Evolutionary conservation across 768 basidiomycete species (phyloP).

Genomic region (Lactarius akahatsu): DNA sequence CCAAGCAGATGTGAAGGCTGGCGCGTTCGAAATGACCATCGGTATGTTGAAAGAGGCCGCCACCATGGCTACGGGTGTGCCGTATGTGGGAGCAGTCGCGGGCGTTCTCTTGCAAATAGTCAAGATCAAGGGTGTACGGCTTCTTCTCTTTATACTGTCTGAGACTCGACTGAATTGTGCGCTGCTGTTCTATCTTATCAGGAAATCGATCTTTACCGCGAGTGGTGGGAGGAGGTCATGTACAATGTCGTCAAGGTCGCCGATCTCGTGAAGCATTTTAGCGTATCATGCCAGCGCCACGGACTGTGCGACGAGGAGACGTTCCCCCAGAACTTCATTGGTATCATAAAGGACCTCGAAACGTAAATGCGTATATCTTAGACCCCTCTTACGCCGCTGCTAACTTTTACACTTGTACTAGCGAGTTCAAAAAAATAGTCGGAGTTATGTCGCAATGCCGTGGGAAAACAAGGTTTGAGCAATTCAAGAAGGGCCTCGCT

Average conservation of each 20-base stretch:
- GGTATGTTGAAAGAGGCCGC: slow-evolving; percentile 15
- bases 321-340: slow-evolving; percentile 17
- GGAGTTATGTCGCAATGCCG: slow-evolving; percentile 16
- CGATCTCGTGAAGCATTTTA: slow-evolving; percentile 15
- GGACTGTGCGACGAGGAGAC: slow-evolving; percentile 11
- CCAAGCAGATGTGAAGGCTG: background rate
- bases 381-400: no score
- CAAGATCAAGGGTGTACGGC: slow-evolving; percentile 22
- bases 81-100: slow-evolving; percentile 20
- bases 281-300: slow-evolving; percentile 6
- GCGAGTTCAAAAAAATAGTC: slow-evolving; percentile 9
- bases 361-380: background rate
- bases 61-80: slow-evolving; percentile 4
- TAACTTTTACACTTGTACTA: background rate
- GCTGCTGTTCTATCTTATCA: background rate
- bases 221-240: slow-evolving; percentile 23
- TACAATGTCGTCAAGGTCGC: slow-evolving; percentile 19
- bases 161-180: background rate
- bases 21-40: slow-evolving; percentile 11
- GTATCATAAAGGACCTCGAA: slow-evolving; percentile 15
- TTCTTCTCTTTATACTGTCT: background rate
- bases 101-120: slow-evolving; percentile 14
- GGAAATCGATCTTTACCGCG: slow-evolving; percentile 24
- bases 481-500: slow-evolving; percentile 14
- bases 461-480: slow-evolving; percentile 13